Conservation (phyloP, 2,329 filamentous ascomycete genomes). For the Ascocoryne sarcoides region DNA sequence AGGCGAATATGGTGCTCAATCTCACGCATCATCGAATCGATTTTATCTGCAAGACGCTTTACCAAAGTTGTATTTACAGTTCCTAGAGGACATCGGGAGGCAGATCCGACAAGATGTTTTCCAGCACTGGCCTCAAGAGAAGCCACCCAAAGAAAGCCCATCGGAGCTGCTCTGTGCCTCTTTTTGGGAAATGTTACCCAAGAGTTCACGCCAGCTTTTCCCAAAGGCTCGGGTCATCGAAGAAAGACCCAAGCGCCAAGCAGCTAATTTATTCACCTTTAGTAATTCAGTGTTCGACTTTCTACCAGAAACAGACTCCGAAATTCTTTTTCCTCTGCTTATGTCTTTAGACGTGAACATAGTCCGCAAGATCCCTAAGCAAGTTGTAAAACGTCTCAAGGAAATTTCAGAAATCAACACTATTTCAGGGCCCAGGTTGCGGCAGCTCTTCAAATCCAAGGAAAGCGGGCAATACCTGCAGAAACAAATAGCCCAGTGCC, state of each 20-base stretch:
- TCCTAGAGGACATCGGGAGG: conserved; percentile 15
- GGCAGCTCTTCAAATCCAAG: conserved; percentile 13
- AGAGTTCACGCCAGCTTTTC: conserved; percentile 13
- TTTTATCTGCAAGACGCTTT: conserved; percentile 18
- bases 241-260: not conserved
- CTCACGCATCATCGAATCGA: conserved; percentile 21
- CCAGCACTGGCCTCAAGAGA: conserved; percentile 18
- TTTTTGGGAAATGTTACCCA: conserved; percentile 18
- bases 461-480: conserved; percentile 1
- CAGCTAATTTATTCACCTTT: conserved; percentile 7
- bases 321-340: conserved; percentile 11
- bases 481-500: conserved; percentile 3
- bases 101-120: conserved; percentile 10
- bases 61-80: conserved; percentile 20
- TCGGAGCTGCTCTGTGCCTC: conserved; percentile 10
- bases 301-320: conserved; percentile 8
- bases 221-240: conserved; percentile 10
- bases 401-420: conserved; percentile 4
- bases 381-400: conserved; percentile 8
- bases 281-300: conserved; percentile 21
- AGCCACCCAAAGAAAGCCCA: conserved; percentile 6
- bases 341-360: conserved; percentile 12
- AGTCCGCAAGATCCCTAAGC: conserved; percentile 10
- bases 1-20: conserved; percentile 11
- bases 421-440: conserved; percentile 12